Evolutionary conservation across 2,329 filamentous ascomycete species (phyloP), one percentile per base, ranked within the genome.

Genomic region (Helotiales sp.): DNA sequence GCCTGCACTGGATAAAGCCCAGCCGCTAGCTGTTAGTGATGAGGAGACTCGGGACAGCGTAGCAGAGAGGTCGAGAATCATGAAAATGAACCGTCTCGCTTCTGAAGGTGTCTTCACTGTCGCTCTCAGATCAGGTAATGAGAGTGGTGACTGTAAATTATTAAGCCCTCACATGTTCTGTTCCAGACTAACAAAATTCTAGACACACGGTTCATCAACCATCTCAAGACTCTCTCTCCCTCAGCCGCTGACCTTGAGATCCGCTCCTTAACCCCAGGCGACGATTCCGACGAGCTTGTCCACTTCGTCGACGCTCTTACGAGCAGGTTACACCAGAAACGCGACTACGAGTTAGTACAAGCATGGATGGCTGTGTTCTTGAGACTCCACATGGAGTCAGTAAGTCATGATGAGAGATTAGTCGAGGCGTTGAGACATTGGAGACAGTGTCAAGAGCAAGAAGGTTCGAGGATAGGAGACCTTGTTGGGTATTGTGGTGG

Each of bases 351-450:
- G 75, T 81, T 99, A 36, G 89, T 91, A 15, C 93, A 98, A 74
- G 91, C 92, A 0, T 99, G 95, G 93, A 98, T 99, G 92, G 87
- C 89, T 1, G 93, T 98, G 1, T 96, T 98, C 69, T 72, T 99
- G 58, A 84, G 87, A 48, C 77, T 96, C 38, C 93, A 98, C 73
- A 81, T 80, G 6, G 86, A 88, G 60, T 75, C 81, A 15, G 75
- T 89, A 13, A 72, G 76, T 0, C 49, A 59, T 12, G 64, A 69
- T 58, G 75, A 77, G 63, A 67, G 72, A 29, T 72, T 93, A 13
- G 78, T 85, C 46, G 76, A 74, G 1, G 84, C 83, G 5, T 74
- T 97, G 59, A 73, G 74, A 52, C 80, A 82, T 65, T 97, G 91
- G 90, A 87, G 87, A 72, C 74, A 74, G 27, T 84, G 88, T 67